Evolutionary conservation across 2,329 filamentous ascomycete genomes (phyloP).

Genomic region (Penicillium glabrum): DNA sequence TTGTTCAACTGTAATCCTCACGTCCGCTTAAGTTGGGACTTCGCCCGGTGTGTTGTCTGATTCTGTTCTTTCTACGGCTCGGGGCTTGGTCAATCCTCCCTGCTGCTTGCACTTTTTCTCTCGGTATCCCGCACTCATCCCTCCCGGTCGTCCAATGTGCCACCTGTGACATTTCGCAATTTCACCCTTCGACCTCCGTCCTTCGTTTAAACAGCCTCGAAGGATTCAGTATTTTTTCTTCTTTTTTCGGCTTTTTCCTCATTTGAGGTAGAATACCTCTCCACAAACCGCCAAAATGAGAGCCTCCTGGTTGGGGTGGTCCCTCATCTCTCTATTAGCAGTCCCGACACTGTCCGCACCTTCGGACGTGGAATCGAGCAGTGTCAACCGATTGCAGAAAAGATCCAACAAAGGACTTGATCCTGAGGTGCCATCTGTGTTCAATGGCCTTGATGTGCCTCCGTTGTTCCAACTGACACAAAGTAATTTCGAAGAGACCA

Average conservation of each 20-base stretch:
- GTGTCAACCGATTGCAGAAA: conserved; percentile 27
- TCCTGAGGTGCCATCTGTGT: conserved; percentile 28
- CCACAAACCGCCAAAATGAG: conserved; percentile 32
- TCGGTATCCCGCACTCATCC: conserved; percentile 11
- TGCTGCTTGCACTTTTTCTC: conserved; percentile 11
- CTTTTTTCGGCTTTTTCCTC: neutral
- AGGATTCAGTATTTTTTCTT: neutral
- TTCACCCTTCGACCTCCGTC: conserved; percentile 19
- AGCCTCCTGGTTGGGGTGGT: conserved; percentile 37
- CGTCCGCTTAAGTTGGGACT: conserved; percentile 11
- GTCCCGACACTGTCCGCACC: conserved; percentile 34
- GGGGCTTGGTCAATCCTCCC: conserved; percentile 20
- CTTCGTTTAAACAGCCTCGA: conserved; percentile 18
- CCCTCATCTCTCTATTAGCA: conserved; percentile 38
- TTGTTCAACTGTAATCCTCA: conserved; percentile 12
- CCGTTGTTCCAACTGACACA: conserved; percentile 50
- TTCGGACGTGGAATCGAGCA: conserved; percentile 17
- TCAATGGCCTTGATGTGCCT: conserved; percentile 54
- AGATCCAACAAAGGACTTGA: conserved; percentile 24
- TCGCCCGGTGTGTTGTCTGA: conserved; percentile 13
- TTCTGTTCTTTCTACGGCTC: conserved; percentile 18
- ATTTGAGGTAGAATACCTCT: conserved; percentile 13
- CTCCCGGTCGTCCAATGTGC: conserved; percentile 28
- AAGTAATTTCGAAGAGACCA: conserved; percentile 49
- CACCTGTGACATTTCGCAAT: conserved; percentile 28